A percentile compares a stretch with the other conserved stretches of the same genome.
Evolutionary conservation across 805 yeast genomes (phyloP).

Genomic region (Candida parachauliodes): DNA sequence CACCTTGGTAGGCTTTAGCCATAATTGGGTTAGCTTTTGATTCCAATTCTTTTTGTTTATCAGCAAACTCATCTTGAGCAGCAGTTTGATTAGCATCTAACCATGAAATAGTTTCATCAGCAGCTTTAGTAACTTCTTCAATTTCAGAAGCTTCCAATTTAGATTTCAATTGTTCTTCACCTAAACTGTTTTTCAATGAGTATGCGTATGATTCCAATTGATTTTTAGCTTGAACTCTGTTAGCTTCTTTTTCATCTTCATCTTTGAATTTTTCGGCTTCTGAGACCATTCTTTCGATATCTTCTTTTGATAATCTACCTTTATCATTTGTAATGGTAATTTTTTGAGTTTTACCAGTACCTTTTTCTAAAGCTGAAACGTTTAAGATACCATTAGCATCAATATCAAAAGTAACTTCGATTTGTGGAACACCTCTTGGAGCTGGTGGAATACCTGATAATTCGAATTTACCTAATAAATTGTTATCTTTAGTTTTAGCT

Average conservation of each 20-base stretch:
- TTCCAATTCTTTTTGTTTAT: conserved; percentile 94
- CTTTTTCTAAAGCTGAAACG: conserved; percentile 95
- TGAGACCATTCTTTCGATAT: conserved; percentile 94
- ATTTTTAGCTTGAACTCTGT: conserved; percentile 91
- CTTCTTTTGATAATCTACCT: conserved; percentile 97
- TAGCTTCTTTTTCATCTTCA: conserved; percentile 92
- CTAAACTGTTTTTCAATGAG: conserved; percentile 80
- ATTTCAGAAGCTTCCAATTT: conserved; percentile 58
- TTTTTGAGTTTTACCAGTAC: conserved; percentile 96
- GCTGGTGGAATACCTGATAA: conserved; percentile 97
- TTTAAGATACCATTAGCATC: conserved; percentile 97
- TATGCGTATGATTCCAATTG: conserved; percentile 93
- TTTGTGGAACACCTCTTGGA: conserved; percentile 98
- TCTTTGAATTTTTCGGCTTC: conserved; percentile 98
- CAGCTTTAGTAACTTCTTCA: conserved; percentile 69
- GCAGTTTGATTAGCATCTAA: conserved; percentile 92
- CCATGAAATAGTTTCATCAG: conserved; percentile 86
- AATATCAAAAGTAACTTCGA: conserved; percentile 94
- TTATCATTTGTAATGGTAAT: conserved; percentile 97
- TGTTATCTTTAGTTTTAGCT: conserved; percentile 93
- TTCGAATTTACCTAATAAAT: conserved; percentile 95
- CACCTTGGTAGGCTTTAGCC: conserved; percentile 94
- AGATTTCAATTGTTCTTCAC: conserved; percentile 40
- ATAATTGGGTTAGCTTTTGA: conserved; percentile 93
- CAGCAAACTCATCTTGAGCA: conserved; percentile 85